Percentiles rank a stretch among this genome's conserved stretches.
Evolutionary conservation across 2,329 filamentous ascomycete genomes (phyloP).

Genomic region (Aureobasidium sp.): DNA sequence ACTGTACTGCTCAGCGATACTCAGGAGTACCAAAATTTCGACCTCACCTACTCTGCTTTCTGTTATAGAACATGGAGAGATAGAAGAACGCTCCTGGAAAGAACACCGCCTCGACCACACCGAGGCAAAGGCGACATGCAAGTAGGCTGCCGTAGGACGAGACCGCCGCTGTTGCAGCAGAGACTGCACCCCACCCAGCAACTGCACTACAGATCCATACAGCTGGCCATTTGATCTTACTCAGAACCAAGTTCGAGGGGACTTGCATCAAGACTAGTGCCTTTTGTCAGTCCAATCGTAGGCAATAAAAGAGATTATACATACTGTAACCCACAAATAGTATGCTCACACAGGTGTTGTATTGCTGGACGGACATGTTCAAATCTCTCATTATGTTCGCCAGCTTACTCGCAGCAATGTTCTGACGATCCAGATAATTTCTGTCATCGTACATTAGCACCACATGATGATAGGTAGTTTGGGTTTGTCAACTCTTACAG

Average conservation of each 20-base stretch:
- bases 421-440: slow-evolving; percentile 53
- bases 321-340: slow-evolving; percentile 33
- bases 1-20: slow-evolving; percentile 19
- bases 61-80: slow-evolving; percentile 45
- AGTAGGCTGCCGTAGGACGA: slow-evolving; percentile 27
- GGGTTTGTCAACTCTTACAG: neutral
- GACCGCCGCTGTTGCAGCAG: slow-evolving; percentile 24
- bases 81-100: slow-evolving; percentile 38
- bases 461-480: no score
- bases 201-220: slow-evolving; percentile 24
- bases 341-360: slow-evolving; percentile 36
- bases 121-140: slow-evolving; percentile 17
- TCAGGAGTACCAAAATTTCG: no score
- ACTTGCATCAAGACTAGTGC: slow-evolving; percentile 21
- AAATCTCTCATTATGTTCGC: slow-evolving; percentile 41
- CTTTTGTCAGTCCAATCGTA: slow-evolving; percentile 25
- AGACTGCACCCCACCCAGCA: slow-evolving; percentile 27
- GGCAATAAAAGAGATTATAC: slow-evolving; percentile 13
- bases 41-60: slow-evolving; percentile 29
- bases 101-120: slow-evolving; percentile 38
- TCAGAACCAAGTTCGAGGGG: slow-evolving; percentile 30
- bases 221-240: slow-evolving; percentile 25
- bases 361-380: slow-evolving; percentile 32
- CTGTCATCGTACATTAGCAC: neutral
- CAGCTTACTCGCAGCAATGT: slow-evolving; percentile 58